Evolutionary conservation across 306 rosid species (phyloP), one percentile per base, ranked within the genome.

Genomic region (Lagenaria siceraria): DNA sequence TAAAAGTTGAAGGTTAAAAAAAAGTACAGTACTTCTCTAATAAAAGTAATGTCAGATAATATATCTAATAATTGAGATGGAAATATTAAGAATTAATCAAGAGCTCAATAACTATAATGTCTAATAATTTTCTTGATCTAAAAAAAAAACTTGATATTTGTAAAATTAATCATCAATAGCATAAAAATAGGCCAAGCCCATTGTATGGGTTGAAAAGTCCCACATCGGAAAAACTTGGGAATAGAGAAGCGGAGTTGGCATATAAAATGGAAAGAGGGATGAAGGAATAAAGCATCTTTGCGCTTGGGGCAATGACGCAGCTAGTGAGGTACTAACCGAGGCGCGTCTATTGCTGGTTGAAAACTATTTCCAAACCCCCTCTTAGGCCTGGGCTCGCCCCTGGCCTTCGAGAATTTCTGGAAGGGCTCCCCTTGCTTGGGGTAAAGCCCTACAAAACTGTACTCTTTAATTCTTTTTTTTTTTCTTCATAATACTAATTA

Each of bases 221-320:
- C 80, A 77, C 80, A 77, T 77, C 61, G 80, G 14, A 2, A 29
- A 46, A 29, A 19, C 21, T 0, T 0, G 2, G 11, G 10, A 27
- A 29, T 8, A 18, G 15, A 31, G 11, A 0, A 1, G 1, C 15
- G 17, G 0, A 0, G 27, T 62, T 1, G 0, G n/a, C 10, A 13
- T 29, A 77, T 62, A 77, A 42, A 62, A 62, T 0, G 15, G 15
- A 6, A 3, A 19, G n/a, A 42, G 46, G 18, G 8, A 1, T 0
- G 0, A 0, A 0, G 10, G 0, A 0, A 0, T 0, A 0, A 76
- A 13, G 36, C 1, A 77, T 77, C 80, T 77, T 77, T 77, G 80
- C 80, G 80, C 80, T 77, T 77, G 80, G 80, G 80, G 80, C 80
- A 77, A 77, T 77, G 80, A 77, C 80, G 73, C 80, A 77, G 80